Conservation (phyloP, 2,329 filamentous ascomycete species). For the Aspergillus sp. region DNA sequence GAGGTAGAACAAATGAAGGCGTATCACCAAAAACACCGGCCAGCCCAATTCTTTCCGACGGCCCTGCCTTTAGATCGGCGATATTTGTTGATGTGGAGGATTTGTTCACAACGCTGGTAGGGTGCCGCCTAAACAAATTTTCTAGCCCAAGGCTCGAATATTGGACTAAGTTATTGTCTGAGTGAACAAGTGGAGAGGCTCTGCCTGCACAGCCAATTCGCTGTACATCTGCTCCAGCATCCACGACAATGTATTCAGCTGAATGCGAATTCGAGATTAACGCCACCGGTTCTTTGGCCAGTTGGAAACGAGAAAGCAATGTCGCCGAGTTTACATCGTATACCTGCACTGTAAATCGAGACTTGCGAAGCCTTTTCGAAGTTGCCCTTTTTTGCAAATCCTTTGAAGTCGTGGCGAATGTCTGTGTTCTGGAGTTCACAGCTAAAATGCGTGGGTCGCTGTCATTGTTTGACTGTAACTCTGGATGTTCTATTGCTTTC, state of each 20-base stretch:
- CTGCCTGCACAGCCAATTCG: conserved; percentile 31
- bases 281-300: conserved; percentile 61
- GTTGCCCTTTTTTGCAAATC: conserved; percentile 6
- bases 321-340: conserved; percentile 63
- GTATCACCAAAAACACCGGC: conserved; percentile 39
- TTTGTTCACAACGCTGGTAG: neutral
- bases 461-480: conserved; percentile 9
- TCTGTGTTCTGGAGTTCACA: conserved; percentile 65
- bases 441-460: conserved; percentile 52
- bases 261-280: conserved; percentile 64
- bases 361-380: conserved; percentile 48
- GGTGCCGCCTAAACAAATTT: conserved; percentile 32
- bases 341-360: conserved; percentile 56
- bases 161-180: conserved; percentile 24
- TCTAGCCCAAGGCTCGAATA: conserved; percentile 33
- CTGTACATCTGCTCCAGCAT: conserved; percentile 73
- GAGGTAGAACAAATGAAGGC: conserved; percentile 40
- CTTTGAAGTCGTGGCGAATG: conserved; percentile 64
- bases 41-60: conserved; percentile 27
- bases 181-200: conserved; percentile 23
- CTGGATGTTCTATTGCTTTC: conserved; percentile 64
- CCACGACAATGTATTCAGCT: conserved; percentile 73
- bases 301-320: conserved; percentile 58
- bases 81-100: neutral
- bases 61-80: conserved; percentile 7